A percentile compares a stretch with the other conserved stretches of the same genome.
phyloP scores from a whole-genome alignment of 2,329 filamentous ascomycete species.

The Colletotrichum sp. region DNA sequence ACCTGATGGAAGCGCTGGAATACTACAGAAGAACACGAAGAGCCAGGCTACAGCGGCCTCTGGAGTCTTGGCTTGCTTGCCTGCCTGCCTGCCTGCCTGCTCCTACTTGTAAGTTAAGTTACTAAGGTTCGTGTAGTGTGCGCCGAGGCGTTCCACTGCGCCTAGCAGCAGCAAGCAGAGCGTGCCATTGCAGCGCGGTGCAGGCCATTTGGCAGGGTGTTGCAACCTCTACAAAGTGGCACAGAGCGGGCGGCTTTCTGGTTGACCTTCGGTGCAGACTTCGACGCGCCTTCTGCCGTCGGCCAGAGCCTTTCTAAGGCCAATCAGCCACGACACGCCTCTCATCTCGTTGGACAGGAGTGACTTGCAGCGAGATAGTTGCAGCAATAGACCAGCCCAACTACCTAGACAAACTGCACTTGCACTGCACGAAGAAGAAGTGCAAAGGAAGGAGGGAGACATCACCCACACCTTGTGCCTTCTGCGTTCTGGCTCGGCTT shows the following conservation, averaged over 20 bases:
- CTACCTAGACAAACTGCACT: not conserved
- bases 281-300: conserved; percentile 19
- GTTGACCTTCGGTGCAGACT: conserved; percentile 18
- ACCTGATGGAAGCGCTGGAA: not conserved
- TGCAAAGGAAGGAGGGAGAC: not conserved
- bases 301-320: not conserved
- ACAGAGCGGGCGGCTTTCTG: conserved; percentile 5
- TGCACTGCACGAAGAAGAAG: not conserved
- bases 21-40: conserved; percentile 5
- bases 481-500: not conserved
- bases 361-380: not conserved
- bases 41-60: not conserved
- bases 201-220: not conserved
- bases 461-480: not conserved
- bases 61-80: not conserved
- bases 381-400: not conserved
- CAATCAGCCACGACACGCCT: not conserved
- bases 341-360: not conserved
- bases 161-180: not conserved
- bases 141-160: conserved; percentile 1
- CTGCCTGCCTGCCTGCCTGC: not conserved
- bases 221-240: not conserved
- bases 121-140: not conserved
- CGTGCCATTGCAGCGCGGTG: conserved; percentile 5
- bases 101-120: not conserved